Base-by-base conservation (phyloP, 2,329 filamentous ascomycete genomes). In the Alternaria triticimaculans region DNA sequence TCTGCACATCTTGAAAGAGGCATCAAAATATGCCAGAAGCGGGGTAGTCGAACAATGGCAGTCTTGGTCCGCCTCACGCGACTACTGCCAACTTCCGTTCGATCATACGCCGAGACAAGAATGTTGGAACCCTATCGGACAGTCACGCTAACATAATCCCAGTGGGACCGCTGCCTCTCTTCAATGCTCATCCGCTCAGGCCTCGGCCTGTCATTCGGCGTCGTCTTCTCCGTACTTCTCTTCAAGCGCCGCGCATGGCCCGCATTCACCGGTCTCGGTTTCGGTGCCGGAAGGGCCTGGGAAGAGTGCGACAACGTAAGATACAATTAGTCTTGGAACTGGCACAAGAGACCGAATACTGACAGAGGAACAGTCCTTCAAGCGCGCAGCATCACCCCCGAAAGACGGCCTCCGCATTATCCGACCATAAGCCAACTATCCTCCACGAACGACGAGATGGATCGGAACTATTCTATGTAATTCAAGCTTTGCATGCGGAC, bases 101-200 rank as follows among this genome's bases (percentile, higher is more conserved):
- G 25, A 58, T 18, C 30, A 28, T 21, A 56, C 18, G 41, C 37
- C 48, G 54, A 44, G 56, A 54, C 59, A 60, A 46, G 53, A 58
- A 55, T 15, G 18, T 41, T 55, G 23, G 21, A 33, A 55, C 6
- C 44, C 26, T 4, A n/a, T 50, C 57, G 55, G 21, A 55, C 25
- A 58, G 50, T 6, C 53, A 60, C 58, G 67, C 71, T 74, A 65
- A 80, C 71, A 67, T 28, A 48, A 28, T 60, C 67, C n/a, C 60
- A 99, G 96, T 99, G 96, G 96, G 96, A 99, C 82, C 95, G 92
- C 85, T 97, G 96, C 84, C 90, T 99, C 75, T 98, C 96, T 75
- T 97, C 96, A 79, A 89, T 97, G 82, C 89, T 99, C 80, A 96
- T 99, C 87, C 94, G 96, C 83, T 98, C 95, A 71, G 91, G 92